Evolutionary conservation across 495 filamentous ascomycete species (phyloP), one percentile per base, ranked within the genome.

Genomic region (Annulohypoxylon bovei): DNA sequence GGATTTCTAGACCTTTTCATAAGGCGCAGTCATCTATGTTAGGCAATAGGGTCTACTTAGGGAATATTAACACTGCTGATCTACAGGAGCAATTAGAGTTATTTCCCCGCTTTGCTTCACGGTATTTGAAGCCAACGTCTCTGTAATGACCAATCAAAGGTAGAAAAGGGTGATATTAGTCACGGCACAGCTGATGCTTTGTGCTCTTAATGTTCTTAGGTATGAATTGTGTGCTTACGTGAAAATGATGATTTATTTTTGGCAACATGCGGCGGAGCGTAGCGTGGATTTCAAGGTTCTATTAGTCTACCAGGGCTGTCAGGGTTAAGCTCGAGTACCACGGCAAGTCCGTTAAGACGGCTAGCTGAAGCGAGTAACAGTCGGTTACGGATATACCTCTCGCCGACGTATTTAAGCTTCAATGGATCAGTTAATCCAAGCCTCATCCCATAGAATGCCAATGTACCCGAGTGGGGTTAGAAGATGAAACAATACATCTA

Each of bases 201-300:
- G 16, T 42, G n/a, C 6, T 18, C n/a, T 42, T 42, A 18, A 6
- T 20, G 39, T 20, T 18, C 39, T 12, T 42, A 7, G n/a, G n/a
- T 5, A n/a, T 33, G 28, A 53, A 53, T 32, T 27, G n/a, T 22
- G 49, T 46, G 56, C 56, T 72, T 67, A 68, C 61, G 65, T 64
- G 25, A 68, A 49, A 65, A 66, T 70, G 35, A 12, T 33, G 16
- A 16, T 54, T 60, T 67, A 67, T 67, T 67, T 67, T 63, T 67
- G 57, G 69, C 57, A 71, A 6, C 58, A 47, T 70, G 67, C 62
- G 61, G 60, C 55, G 46, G 57, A 70, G 67, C 28, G 54, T 49
- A 23, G 40, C 18, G 39, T 40, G 18, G 32, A 39, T 39, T 39
- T 39, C 53, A 14, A 52, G 37, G 25, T 9, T 57, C 23, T 16